Conservation (phyloP, 2,329 filamentous ascomycete species). For the Calonectria honghensis region DNA sequence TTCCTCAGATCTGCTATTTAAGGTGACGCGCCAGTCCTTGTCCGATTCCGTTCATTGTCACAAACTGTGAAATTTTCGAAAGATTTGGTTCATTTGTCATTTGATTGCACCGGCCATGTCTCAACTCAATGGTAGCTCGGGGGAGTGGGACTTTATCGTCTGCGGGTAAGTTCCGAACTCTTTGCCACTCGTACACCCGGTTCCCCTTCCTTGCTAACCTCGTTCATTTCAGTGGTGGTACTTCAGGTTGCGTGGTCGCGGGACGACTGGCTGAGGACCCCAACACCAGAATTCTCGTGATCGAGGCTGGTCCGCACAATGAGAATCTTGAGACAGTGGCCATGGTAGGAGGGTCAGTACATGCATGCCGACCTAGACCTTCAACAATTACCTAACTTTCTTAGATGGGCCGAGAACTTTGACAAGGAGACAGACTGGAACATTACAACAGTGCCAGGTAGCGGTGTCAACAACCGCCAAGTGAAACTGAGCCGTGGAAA, state of each 20-base stretch:
- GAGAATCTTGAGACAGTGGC: conserved; percentile 68
- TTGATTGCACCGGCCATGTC: neutral
- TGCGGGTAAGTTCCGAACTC: conserved; percentile 55
- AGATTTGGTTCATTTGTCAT: neutral
- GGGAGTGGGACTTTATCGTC: conserved; percentile 56
- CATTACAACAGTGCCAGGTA: conserved; percentile 64
- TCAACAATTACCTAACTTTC: neutral
- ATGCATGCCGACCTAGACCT: no score
- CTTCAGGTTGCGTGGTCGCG: conserved; percentile 62
- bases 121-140: neutral
- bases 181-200: neutral
- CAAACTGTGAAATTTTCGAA: neutral
- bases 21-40: neutral
- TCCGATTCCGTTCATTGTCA: neutral
- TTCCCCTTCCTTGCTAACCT: neutral
- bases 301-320: conserved; percentile 62
- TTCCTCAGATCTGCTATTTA: neutral
- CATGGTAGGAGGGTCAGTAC: conserved; percentile 68
- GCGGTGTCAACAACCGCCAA: conserved; percentile 63
- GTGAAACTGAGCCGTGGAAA: conserved; percentile 69
- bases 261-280: conserved; percentile 59
- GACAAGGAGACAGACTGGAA: conserved; percentile 72
- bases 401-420: conserved; percentile 65
- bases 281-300: conserved; percentile 56
- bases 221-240: conserved; percentile 56